These are phyloP conservation scores for Echinochloa phyllopogon DNA, from an alignment of 176 grass and related monocot genomes.

Conservation along the genomic window DNA sequence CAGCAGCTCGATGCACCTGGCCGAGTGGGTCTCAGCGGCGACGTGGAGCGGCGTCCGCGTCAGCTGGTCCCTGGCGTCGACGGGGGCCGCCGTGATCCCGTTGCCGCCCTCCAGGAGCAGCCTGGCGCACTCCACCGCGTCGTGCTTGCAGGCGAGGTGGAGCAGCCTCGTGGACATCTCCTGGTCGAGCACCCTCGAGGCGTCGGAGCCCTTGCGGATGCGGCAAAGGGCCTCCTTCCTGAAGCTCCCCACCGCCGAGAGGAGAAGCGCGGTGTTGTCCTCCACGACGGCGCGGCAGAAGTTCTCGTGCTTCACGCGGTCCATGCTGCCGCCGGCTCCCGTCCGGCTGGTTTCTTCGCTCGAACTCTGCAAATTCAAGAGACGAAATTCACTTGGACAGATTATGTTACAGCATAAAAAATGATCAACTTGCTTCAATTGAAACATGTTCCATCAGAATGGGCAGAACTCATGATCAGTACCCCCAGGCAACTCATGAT, in stretches of 20 bases:
- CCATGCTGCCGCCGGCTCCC: slow-evolving; percentile 8
- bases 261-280: slow-evolving; percentile 46
- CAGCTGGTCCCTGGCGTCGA: slow-evolving; percentile 56
- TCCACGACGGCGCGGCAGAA: slow-evolving; percentile 44
- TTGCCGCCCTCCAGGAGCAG: slow-evolving; percentile 51
- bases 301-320: slow-evolving; percentile 29
- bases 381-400: background rate
- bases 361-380: slow-evolving; percentile 34
- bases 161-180: slow-evolving; percentile 57
- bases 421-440: background rate
- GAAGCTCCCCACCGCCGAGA: slow-evolving; percentile 41
- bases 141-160: slow-evolving; percentile 65
- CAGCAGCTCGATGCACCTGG: slow-evolving; percentile 58
- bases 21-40: slow-evolving; percentile 59
- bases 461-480: background rate
- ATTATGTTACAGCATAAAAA: background rate
- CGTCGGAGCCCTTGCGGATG: slow-evolving; percentile 52
- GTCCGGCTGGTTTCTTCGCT: slow-evolving; percentile 21
- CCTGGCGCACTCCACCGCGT: slow-evolving; percentile 60
- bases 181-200: slow-evolving; percentile 48
- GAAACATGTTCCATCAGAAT: background rate
- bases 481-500: background rate
- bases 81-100: slow-evolving; percentile 28
- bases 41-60: slow-evolving; percentile 59
- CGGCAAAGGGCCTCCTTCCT: slow-evolving; percentile 45